Evolutionary conservation across 495 filamentous ascomycete species (phyloP).

Genomic region (Glarea lozoyensis): DNA sequence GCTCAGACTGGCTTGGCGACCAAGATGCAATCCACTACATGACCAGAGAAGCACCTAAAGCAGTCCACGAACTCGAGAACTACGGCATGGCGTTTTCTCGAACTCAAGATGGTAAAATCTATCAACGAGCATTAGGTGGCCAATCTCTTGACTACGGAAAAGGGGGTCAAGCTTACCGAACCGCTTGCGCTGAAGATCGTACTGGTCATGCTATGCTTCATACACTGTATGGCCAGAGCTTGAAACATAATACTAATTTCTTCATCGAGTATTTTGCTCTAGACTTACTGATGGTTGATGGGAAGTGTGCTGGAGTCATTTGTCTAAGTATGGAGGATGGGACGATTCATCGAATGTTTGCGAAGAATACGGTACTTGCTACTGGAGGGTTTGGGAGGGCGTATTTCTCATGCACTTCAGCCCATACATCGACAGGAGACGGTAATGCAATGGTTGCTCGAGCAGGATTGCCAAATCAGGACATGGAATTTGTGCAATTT

Average conservation of each 20-base stretch:
- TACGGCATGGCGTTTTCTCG: constrained; percentile 21
- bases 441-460: constrained; percentile 21
- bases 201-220: constrained; percentile 21
- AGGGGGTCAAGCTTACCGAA: constrained; percentile 19
- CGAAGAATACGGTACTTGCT: constrained; percentile 17
- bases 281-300: constrained; percentile 20
- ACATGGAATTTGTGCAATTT: constrained; percentile 24
- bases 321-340: constrained; percentile 20
- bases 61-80: constrained; percentile 21
- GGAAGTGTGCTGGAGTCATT: constrained; percentile 13
- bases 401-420: constrained; percentile 19
- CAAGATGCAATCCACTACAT: constrained; percentile 25
- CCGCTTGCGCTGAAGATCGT: constrained; percentile 15
- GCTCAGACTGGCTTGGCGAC: constrained; percentile 21
- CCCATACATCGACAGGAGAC: constrained; percentile 19
- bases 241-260: constrained; percentile 20
- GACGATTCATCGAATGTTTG: constrained; percentile 20
- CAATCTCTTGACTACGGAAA: constrained; percentile 17
- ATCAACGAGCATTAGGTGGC: constrained; percentile 19
- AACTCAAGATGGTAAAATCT: constrained; percentile 15
- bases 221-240: constrained; percentile 19
- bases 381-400: constrained; percentile 19
- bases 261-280: constrained; percentile 22
- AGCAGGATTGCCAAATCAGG: constrained; percentile 20
- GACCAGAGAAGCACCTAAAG: constrained; percentile 14